Evolutionary conservation across 2,329 filamentous ascomycete genomes (phyloP).

Genomic region (Paecilomyces niveus): DNA sequence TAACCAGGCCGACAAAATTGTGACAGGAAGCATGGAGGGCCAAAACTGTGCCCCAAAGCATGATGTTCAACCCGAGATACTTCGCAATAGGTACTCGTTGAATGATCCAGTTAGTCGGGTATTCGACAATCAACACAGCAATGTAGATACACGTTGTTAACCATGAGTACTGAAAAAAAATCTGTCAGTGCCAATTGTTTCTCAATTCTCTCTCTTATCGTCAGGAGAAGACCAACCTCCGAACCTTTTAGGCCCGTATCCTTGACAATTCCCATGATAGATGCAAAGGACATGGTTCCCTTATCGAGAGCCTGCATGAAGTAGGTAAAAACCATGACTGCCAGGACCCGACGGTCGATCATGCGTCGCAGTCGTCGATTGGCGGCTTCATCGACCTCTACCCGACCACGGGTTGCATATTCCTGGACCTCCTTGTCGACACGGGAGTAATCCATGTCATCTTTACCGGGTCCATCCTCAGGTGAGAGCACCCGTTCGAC

Average conservation of each 20-base stretch:
- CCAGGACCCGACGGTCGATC: constrained; percentile 62
- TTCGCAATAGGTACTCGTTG: constrained; percentile 61
- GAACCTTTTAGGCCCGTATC: constrained; percentile 40
- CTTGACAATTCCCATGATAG: constrained; percentile 34
- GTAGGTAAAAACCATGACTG: constrained; percentile 67
- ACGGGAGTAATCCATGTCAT: constrained; percentile 49
- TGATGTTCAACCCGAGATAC: constrained; percentile 57
- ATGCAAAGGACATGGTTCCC: constrained; percentile 34
- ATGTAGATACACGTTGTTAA: constrained; percentile 70
- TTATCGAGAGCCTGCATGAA: constrained; percentile 54
- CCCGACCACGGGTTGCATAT: constrained; percentile 52
- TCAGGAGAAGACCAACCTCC: constrained; percentile 11
- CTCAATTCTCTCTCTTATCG: background rate
- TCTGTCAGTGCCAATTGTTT: background rate
- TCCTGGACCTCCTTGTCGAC: constrained; percentile 65
- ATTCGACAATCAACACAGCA: constrained; percentile 62
- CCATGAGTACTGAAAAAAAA: constrained; percentile 57
- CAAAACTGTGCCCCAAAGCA: constrained; percentile 56
- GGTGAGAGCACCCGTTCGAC: constrained; percentile 45
- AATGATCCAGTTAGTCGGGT: constrained; percentile 61
- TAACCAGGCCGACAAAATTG: constrained; percentile 54
- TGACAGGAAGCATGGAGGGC: constrained; percentile 55
- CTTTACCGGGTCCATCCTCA: constrained; percentile 40
- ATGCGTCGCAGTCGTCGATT: constrained; percentile 54
- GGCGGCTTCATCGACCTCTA: constrained; percentile 55